Conservation (phyloP, 2,329 filamentous ascomycete genomes). For the Drechslera avenae region DNA sequence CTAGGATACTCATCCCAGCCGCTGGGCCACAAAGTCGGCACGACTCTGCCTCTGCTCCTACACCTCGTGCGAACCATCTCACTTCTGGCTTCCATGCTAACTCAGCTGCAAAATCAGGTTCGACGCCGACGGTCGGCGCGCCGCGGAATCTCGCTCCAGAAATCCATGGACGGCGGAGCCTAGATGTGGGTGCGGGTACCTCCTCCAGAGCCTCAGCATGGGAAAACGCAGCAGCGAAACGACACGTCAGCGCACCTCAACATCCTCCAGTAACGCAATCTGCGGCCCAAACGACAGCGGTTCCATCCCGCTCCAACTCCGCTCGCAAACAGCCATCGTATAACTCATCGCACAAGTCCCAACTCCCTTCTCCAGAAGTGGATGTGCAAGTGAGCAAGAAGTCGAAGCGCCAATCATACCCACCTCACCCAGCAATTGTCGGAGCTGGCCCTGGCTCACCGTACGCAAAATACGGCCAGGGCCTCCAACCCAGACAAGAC, state of each 20-base stretch:
- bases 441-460: constrained; percentile 42
- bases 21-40: constrained; percentile 35
- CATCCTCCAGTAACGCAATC: constrained; percentile 20
- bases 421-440: constrained; percentile 46
- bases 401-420: constrained; percentile 40
- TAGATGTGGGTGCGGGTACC: constrained; percentile 22
- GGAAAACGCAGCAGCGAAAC: constrained; percentile 27
- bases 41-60: constrained; percentile 22
- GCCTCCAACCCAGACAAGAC: constrained; percentile 38
- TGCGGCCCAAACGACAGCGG: constrained; percentile 19
- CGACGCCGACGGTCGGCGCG: constrained; percentile 13
- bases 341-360: constrained; percentile 45
- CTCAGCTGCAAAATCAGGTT: constrained; percentile 14
- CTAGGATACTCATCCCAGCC: constrained; percentile 40
- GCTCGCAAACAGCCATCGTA: constrained; percentile 33
- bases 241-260: constrained; percentile 40
- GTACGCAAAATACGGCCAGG: constrained; percentile 35
- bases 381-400: constrained; percentile 21
- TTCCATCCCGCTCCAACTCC: constrained; percentile 31
- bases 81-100: constrained; percentile 38
- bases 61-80: constrained; percentile 19
- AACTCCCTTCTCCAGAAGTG: constrained; percentile 30
- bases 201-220: constrained; percentile 25
- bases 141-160: constrained; percentile 15
- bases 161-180: constrained; percentile 21